Evolutionary conservation across 441 rosid genomes (phyloP).

Genomic region (Erysimum cheiri): DNA sequence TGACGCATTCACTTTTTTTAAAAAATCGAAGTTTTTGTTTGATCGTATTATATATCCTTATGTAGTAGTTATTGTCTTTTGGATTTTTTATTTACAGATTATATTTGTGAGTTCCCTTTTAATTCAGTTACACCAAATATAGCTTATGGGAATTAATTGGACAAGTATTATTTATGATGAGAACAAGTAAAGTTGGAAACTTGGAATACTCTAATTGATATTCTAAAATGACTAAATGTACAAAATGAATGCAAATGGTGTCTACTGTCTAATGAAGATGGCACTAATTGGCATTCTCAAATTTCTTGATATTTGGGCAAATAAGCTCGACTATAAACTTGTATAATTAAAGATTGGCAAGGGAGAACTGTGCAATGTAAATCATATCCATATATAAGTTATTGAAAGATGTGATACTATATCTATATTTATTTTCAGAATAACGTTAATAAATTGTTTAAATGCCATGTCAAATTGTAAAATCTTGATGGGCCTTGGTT

Average conservation of each 20-base stretch:
- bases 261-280: background rate
- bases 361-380: too few species aligned
- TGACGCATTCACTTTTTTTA: conserved; percentile 30
- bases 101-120: background rate
- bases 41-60: too few species aligned
- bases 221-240: background rate
- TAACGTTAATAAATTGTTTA: too few species aligned
- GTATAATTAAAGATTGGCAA: too few species aligned
- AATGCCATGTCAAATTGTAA: background rate
- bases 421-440: too few species aligned
- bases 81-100: too few species aligned
- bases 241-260: background rate
- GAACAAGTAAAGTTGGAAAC: background rate
- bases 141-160: background rate
- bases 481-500: background rate
- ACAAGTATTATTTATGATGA: background rate
- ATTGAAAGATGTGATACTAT: too few species aligned
- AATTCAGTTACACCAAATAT: background rate
- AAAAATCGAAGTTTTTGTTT: too few species aligned
- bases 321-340: too few species aligned
- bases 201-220: background rate
- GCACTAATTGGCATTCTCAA: background rate
- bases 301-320: background rate
- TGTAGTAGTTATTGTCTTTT: too few species aligned
- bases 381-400: too few species aligned